A percentile compares a stretch with the other conserved stretches of the same genome.
These are phyloP conservation scores for Pyricularia pennisetigena DNA, from an alignment of 2,329 filamentous ascomycete genomes.

Conservation along the genomic window DNA sequence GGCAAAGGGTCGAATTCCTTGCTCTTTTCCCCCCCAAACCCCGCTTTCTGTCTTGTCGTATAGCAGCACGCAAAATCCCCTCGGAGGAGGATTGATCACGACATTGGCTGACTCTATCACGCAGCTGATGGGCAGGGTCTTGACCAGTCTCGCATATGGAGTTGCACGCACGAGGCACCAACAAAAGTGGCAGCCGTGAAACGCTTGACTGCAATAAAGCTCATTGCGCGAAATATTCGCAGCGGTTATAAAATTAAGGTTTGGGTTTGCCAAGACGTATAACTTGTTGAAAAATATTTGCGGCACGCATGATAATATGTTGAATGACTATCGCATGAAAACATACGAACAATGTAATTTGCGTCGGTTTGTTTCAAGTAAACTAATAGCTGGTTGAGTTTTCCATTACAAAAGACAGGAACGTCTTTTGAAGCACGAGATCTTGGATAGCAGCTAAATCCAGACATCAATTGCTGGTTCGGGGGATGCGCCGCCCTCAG, in stretches of 20 bases:
- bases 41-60: too few relatives aligned
- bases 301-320: background rate
- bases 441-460: too few relatives aligned
- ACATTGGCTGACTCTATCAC: background rate
- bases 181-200: background rate
- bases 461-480: too few relatives aligned
- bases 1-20: too few relatives aligned
- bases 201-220: background rate
- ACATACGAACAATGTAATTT: background rate
- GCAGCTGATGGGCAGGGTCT: background rate
- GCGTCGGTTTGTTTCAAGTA: too few relatives aligned
- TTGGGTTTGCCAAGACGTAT: background rate
- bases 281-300: background rate
- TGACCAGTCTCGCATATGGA: background rate
- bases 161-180: background rate
- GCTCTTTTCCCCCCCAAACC: too few relatives aligned
- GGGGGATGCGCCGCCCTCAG: too few relatives aligned
- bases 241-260: background rate
- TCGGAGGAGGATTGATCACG: background rate
- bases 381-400: too few relatives aligned
- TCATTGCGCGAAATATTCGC: background rate
- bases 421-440: too few relatives aligned
- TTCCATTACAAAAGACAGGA: too few relatives aligned
- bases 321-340: background rate
- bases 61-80: too few relatives aligned